phyloP scores from a whole-genome alignment of 2,329 filamentous ascomycete genomes.

The Stagonosporopsis chrysanthemi region DNA sequence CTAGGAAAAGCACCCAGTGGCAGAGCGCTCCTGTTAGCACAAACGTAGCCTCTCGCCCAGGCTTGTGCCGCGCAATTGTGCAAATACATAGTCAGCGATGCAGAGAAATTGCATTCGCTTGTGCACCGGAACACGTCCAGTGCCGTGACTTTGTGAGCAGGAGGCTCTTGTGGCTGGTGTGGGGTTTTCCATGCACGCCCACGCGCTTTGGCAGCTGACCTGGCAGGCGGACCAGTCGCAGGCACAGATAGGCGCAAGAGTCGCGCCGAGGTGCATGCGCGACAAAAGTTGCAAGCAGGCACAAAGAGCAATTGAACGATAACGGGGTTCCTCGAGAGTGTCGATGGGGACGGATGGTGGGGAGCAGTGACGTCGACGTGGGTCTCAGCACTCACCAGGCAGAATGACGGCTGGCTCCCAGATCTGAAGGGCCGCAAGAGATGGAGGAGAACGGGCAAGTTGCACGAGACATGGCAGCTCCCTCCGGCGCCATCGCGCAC shows the following conservation, averaged over 20 bases:
- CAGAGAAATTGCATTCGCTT: not conserved
- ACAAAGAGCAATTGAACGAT: slow-evolving; percentile 25
- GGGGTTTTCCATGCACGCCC: slow-evolving; percentile 17
- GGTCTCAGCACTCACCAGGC: slow-evolving; percentile 1
- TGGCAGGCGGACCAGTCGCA: slow-evolving; percentile 31
- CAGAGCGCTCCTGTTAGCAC: not conserved
- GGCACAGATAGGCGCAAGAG: slow-evolving; percentile 3
- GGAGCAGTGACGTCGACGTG: slow-evolving; percentile 15
- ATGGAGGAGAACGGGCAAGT: slow-evolving; percentile 11
- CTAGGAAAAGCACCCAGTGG: not conserved
- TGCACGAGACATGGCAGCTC: slow-evolving; percentile 16
- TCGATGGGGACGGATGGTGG: slow-evolving; percentile 9
- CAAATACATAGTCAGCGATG: not conserved
- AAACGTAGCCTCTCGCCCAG: not conserved
- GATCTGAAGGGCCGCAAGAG: not conserved
- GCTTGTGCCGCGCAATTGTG: not conserved
- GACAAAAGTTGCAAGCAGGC: slow-evolving; percentile 18
- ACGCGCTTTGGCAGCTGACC: slow-evolving; percentile 17
- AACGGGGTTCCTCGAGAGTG: slow-evolving; percentile 5
- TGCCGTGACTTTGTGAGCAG: not conserved
- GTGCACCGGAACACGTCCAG: not conserved
- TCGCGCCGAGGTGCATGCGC: slow-evolving; percentile 18
- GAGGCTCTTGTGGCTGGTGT: slow-evolving; percentile 8
- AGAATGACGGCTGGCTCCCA: slow-evolving; percentile 6
- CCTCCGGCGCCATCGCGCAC: slow-evolving; percentile 6